Evolutionary conservation across 1,284 basidiomycete species (phyloP).

Genomic region (Leccinum solheimii): DNA sequence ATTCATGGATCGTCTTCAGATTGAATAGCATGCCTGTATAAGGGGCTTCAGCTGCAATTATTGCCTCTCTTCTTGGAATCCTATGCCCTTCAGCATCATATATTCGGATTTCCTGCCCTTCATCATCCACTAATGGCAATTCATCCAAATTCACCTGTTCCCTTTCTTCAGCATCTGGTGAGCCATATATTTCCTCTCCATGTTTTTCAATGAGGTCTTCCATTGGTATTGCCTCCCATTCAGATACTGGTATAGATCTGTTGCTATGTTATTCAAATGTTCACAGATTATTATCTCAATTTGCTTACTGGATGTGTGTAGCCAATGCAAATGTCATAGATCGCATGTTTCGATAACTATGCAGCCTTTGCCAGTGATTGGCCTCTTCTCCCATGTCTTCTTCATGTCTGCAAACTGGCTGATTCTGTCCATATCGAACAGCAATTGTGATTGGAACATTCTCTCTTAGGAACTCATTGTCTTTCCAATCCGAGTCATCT

Average conservation of each 20-base stretch:
- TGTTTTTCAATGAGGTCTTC: not conserved
- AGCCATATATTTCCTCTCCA: conserved; percentile 1
- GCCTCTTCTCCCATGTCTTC: not conserved
- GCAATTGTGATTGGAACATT: not conserved
- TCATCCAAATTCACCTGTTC: not conserved
- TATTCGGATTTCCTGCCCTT: not conserved
- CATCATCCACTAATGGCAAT: not conserved
- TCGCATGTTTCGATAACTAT: not conserved
- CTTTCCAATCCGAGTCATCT: not conserved
- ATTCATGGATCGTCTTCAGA: not conserved
- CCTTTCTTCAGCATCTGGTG: not conserved
- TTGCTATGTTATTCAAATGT: not conserved
- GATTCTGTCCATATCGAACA: conserved; percentile 9
- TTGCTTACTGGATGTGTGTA: conserved; percentile 5
- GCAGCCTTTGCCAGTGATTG: not conserved
- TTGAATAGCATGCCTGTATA: conserved; percentile 4
- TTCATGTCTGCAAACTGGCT: not conserved
- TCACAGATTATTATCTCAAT: not conserved
- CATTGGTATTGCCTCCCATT: not conserved
- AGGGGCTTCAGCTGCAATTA: not conserved
- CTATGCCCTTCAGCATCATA: not conserved
- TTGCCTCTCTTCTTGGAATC: not conserved
- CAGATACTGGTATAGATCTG: conserved; percentile 1
- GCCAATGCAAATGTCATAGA: conserved; percentile 3
- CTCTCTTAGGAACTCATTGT: not conserved